These are phyloP conservation scores for Kodamaea leandrae DNA, from an alignment of 805 yeast genomes.

Conservation along the genomic window DNA sequence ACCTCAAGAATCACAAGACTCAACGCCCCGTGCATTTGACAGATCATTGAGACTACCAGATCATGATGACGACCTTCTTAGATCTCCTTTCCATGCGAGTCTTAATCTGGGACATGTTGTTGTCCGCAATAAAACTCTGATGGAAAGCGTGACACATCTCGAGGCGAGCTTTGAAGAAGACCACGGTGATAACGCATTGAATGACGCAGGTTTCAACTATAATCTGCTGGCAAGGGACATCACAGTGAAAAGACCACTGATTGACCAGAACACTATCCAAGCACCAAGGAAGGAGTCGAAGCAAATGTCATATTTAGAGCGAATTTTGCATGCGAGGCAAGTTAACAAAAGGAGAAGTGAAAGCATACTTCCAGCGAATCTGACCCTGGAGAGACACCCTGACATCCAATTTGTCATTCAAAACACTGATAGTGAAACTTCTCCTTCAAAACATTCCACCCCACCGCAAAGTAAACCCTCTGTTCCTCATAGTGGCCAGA, in stretches of 20 bases:
- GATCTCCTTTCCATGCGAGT: conserved; percentile 13
- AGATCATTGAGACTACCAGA: conserved; percentile 30
- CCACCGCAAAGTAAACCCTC: neutral
- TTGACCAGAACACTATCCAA: neutral
- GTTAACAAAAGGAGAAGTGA: neutral
- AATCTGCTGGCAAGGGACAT: too few relatives aligned
- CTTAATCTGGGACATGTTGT: neutral
- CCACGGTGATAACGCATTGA: neutral
- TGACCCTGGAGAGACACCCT: neutral
- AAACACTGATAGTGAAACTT: conserved; percentile 1
- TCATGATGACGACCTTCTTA: conserved; percentile 12
- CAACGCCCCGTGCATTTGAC: conserved; percentile 18
- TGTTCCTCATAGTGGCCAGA: conserved; percentile 1
- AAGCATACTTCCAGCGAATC: neutral
- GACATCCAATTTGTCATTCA: conserved; percentile 1
- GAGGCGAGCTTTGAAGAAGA: neutral
- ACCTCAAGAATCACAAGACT: too few relatives aligned
- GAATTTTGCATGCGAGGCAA: conserved; percentile 7
- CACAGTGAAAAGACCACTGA: too few relatives aligned
- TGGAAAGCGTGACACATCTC: neutral
- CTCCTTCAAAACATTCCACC: neutral
- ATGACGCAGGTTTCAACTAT: too few relatives aligned
- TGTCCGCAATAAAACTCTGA: neutral
- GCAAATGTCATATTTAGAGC: conserved; percentile 9
- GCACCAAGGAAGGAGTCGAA: neutral